Evolutionary conservation across 169 alveolate genomes (phyloP).

Genomic region (Haemoproteus tartakovskyi): DNA sequence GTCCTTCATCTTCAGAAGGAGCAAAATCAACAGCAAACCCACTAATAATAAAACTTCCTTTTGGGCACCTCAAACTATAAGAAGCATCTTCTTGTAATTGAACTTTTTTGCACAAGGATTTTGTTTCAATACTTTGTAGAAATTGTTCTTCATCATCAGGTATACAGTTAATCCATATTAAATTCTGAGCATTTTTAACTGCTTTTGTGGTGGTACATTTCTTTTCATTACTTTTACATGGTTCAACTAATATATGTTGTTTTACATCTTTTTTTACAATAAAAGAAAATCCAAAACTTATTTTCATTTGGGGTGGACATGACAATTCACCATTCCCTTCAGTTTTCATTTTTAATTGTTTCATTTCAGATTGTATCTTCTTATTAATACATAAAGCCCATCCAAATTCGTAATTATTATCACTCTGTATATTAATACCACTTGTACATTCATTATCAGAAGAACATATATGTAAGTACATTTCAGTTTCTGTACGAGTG

Average conservation of each 20-base stretch:
- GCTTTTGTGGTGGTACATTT: neutral
- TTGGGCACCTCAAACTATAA: conserved; percentile 31
- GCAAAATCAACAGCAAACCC: conserved; percentile 62
- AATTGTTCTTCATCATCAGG: conserved; percentile 9
- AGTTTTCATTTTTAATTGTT: conserved; percentile 27
- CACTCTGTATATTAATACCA: conserved; percentile 33
- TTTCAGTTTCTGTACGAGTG: conserved; percentile 1
- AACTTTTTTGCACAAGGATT: conserved; percentile 17
- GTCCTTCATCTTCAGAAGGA: conserved; percentile 15
- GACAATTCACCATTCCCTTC: conserved; percentile 8
- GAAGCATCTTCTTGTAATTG: conserved; percentile 9
- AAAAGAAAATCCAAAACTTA: conserved; percentile 57
- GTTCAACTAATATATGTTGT: conserved; percentile 16
- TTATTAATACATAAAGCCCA: conserved; percentile 58
- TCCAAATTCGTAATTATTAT: conserved; percentile 59
- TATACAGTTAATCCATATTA: conserved; percentile 55
- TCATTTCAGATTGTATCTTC: conserved; percentile 18
- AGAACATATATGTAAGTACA: conserved; percentile 37
- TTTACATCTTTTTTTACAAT: conserved; percentile 17
- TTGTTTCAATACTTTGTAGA: conserved; percentile 29
- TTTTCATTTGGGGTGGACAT: conserved; percentile 54
- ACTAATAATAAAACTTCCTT: conserved; percentile 45
- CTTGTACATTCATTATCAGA: conserved; percentile 22
- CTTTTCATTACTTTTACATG: conserved; percentile 36
- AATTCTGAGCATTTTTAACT: conserved; percentile 13